A percentile compares a stretch with the other conserved stretches of the same genome.
These are phyloP conservation scores for Linnemannia zychae DNA, from an alignment of 192 early-diverging fungal genomes.

Conservation along the genomic window DNA sequence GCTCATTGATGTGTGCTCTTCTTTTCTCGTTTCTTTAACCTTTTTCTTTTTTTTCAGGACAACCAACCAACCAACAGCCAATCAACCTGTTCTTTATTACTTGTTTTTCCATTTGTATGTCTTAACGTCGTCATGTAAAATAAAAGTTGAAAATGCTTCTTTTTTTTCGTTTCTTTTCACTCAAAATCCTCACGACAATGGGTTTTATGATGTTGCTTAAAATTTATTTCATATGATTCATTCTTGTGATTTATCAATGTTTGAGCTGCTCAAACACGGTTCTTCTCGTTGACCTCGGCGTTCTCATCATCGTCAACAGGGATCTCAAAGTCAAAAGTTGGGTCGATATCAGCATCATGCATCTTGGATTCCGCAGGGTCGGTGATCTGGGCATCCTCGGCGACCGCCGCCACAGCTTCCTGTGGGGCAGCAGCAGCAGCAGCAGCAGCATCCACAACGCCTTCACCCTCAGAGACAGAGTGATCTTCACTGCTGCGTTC, in stretches of 20 bases:
- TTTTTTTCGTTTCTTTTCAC: no score
- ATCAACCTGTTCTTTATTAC: not conserved
- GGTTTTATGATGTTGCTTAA: not conserved
- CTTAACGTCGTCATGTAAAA: conserved; percentile 5
- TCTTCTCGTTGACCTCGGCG: not conserved
- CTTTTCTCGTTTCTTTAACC: not conserved
- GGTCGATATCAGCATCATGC: conserved; percentile 10
- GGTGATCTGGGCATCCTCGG: conserved; percentile 18
- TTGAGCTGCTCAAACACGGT: not conserved
- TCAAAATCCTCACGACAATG: no score
- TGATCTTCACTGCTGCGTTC: not conserved
- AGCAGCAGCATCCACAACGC: not conserved
- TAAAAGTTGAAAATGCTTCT: not conserved
- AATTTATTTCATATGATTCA: not conserved
- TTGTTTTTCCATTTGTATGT: conserved; percentile 4
- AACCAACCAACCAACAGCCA: not conserved
- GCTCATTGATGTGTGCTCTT: not conserved
- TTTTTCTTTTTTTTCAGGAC: not conserved
- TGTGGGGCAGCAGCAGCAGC: conserved; percentile 1
- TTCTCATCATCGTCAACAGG: not conserved
- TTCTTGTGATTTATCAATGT: not conserved
- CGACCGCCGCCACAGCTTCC: not conserved
- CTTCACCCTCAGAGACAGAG: not conserved
- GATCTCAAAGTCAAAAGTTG: conserved; percentile 18
- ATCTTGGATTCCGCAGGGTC: conserved; percentile 6